Percentiles rank a stretch among this genome's conserved stretches.
Conservation (phyloP, 768 basidiomycete species). For the Mycena pura region DNA sequence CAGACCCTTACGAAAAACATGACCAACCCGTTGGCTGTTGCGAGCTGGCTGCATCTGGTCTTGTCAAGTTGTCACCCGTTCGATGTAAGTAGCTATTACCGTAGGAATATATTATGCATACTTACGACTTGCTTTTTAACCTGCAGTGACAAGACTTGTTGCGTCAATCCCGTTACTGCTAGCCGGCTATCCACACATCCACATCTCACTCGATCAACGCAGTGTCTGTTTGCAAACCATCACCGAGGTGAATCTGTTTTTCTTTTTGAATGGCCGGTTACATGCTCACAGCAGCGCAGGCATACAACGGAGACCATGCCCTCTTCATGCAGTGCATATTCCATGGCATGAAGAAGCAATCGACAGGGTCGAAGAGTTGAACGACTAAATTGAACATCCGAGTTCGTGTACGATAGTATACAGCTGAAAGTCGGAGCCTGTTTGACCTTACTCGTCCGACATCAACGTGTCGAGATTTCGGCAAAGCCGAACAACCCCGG, state of each 20-base stretch:
- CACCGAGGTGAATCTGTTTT: conserved; percentile 22
- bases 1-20: conserved; percentile 24
- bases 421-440: too few relatives aligned
- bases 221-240: conserved; percentile 35
- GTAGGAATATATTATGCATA: not conserved
- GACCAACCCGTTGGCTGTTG: conserved; percentile 36
- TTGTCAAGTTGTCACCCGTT: conserved; percentile 40
- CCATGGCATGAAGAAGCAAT: conserved; percentile 28
- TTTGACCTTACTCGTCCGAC: too few relatives aligned
- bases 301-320: conserved; percentile 33
- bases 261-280: not conserved
- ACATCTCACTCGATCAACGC: conserved; percentile 30
- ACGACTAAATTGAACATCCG: not conserved
- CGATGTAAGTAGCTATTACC: conserved; percentile 28
- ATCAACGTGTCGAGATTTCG: too few relatives aligned
- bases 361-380: not conserved
- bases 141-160: conserved; percentile 34
- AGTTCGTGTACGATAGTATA: not conserved
- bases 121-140: not conserved
- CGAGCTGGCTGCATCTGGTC: conserved; percentile 39
- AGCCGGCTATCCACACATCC: conserved; percentile 39
- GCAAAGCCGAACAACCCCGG: too few relatives aligned
- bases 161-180: conserved; percentile 39
- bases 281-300: conserved; percentile 24
- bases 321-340: conserved; percentile 30